Evolutionary conservation across 805 yeast species (phyloP), one percentile per base, ranked within the genome.

Genomic region (Kluyveromyces wickerhamii): DNA sequence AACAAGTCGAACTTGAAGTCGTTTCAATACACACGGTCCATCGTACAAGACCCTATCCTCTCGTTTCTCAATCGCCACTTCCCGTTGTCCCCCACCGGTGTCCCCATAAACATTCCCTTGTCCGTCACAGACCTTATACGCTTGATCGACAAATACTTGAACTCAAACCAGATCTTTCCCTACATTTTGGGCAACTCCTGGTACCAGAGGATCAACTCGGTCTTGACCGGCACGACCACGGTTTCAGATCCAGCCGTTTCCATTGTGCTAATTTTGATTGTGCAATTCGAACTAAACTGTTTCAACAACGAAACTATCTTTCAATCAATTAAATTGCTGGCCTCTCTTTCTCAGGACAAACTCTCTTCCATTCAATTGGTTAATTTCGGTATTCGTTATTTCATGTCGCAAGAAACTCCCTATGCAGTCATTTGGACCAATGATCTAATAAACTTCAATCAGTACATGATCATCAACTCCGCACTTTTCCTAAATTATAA

Each of bases 241-340:
- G 27, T 23, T 9, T 31, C 34, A 4, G 37, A 49, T 27, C 49
- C 52, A 4, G 28, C 46, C 11, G 27, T 23, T n/a, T 23, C 51
- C 12, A 27, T 53, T 21, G 39, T 44, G 4, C 27, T 51, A 11
- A 35, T 49, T 11, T 47, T 44, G 30, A 43, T 56, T 9, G 46
- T 53, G 20, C 61, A 56, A 38, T 42, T 54, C 23, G 48, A 48
- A 37, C 51, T 56, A 56, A 42, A 44, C 4, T 52, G 59, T 38
- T 39, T 53, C 21, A 48, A 50, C 41, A 45, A 51, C 23, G 43
- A 41, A 12, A 46, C 43, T 21, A 35, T 57, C 13, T 54, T 49
- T 32, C 43, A 49, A 25, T 33, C 52, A 7, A 44, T 57, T 6
- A 52, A 52, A 37, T 23, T 51, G 19, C 33, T 57, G 25, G 41